phyloP scores from a whole-genome alignment of 495 filamentous ascomycete species.

The Lepidopterella palustris region DNA sequence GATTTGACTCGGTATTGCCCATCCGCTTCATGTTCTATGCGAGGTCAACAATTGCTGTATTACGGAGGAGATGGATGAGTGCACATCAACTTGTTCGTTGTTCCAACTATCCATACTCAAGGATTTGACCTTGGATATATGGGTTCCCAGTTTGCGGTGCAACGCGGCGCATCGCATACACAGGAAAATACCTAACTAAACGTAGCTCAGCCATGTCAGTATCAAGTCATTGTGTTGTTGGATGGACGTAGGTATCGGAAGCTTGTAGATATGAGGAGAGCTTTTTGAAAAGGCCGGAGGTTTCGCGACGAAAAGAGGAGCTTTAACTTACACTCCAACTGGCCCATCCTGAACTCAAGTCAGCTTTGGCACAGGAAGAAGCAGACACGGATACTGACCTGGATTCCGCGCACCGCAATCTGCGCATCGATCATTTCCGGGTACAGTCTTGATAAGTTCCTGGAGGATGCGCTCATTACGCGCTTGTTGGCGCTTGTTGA shows the following conservation, averaged over 20 bases:
- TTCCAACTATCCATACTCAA: slow-evolving; percentile 97
- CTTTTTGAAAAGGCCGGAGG: not conserved
- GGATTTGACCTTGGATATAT: slow-evolving; percentile 97
- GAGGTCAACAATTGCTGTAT: slow-evolving; percentile 29
- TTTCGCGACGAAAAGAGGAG: not conserved
- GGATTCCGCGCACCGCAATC: slow-evolving; percentile 90
- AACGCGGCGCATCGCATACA: slow-evolving; percentile 96
- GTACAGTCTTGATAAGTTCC: slow-evolving; percentile 78
- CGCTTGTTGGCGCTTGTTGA: slow-evolving; percentile 92
- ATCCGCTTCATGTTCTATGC: slow-evolving; percentile 81
- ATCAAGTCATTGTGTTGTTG: not conserved
- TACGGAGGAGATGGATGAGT: not conserved
- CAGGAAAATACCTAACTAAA: slow-evolving; percentile 85
- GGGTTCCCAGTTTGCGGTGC: slow-evolving; percentile 94
- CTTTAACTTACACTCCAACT: slow-evolving; percentile 84
- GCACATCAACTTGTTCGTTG: slow-evolving; percentile 89
- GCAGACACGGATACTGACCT: slow-evolving; percentile 48
- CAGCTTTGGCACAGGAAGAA: slow-evolving; percentile 13
- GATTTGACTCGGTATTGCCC: slow-evolving; percentile 80
- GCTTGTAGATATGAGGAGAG: not conserved
- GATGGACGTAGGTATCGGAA: not conserved
- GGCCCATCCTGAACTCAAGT: slow-evolving; percentile 70
- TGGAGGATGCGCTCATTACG: slow-evolving; percentile 90
- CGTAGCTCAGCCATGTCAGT: slow-evolving; percentile 24
- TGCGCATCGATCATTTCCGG: slow-evolving; percentile 91